These are phyloP conservation scores for Pseudocercospora fuligena DNA, from an alignment of 2,329 filamentous ascomycete genomes.

Conservation along the genomic window DNA sequence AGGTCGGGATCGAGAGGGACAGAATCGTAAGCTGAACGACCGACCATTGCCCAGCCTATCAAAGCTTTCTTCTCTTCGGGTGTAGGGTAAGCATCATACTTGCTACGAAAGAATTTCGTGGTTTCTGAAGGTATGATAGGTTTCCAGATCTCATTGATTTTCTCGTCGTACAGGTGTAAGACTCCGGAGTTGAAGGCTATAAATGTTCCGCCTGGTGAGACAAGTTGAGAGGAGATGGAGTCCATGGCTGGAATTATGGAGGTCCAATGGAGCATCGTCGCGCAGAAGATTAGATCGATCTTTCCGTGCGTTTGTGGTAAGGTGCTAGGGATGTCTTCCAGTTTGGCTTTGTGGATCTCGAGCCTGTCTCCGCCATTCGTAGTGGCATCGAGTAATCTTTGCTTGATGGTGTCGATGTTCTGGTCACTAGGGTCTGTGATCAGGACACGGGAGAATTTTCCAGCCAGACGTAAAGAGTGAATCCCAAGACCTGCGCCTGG, in stretches of 20 bases:
- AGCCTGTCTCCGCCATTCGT: neutral
- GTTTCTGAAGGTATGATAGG: neutral
- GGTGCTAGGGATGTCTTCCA: slow-evolving; percentile 7
- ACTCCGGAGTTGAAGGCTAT: slow-evolving; percentile 6
- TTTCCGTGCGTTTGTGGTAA: neutral
- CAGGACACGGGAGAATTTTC: slow-evolving; percentile 32
- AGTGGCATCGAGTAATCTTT: neutral
- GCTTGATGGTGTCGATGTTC: slow-evolving; percentile 30
- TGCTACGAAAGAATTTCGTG: neutral
- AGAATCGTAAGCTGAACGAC: neutral
- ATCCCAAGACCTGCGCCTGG: slow-evolving; percentile 35
- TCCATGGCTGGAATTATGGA: slow-evolving; percentile 27
- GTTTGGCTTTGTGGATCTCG: slow-evolving; percentile 1
- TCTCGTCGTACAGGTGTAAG: neutral
- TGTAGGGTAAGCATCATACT: neutral
- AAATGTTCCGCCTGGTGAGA: slow-evolving; percentile 28
- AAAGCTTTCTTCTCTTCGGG: neutral
- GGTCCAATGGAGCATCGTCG: slow-evolving; percentile 17
- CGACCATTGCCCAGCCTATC: neutral
- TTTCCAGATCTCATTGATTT: slow-evolving; percentile 6
- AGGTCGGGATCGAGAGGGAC: neutral
- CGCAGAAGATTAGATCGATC: slow-evolving; percentile 13
- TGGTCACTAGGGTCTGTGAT: slow-evolving; percentile 32
- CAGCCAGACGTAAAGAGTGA: slow-evolving; percentile 25
- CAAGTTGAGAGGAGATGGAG: slow-evolving; percentile 27